Conservation (phyloP, 2,329 filamentous ascomycete species). For the Canariomyces notabilis region DNA sequence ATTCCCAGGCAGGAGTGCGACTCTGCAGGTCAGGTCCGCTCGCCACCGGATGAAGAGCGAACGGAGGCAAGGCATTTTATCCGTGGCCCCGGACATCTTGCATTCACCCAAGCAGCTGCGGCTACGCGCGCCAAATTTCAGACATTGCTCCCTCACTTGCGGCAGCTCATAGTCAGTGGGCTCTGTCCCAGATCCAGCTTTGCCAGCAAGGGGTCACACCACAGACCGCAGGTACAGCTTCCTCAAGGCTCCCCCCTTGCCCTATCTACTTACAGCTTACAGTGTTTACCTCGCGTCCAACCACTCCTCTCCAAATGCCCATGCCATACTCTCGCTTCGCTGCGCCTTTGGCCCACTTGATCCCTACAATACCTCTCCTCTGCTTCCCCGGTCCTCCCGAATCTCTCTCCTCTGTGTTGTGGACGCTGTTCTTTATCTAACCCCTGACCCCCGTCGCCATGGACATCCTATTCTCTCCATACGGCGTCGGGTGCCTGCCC, state of each 20-base stretch:
- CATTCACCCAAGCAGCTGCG: conserved; percentile 28
- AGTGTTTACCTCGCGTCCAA: conserved; percentile 4
- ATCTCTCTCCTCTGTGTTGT: conserved; percentile 11
- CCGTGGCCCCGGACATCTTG: conserved; percentile 26
- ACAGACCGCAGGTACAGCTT: neutral
- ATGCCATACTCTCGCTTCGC: neutral
- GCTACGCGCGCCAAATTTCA: conserved; percentile 26
- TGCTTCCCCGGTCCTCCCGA: neutral
- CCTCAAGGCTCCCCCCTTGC: neutral
- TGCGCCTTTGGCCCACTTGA: neutral
- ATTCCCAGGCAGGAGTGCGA: conserved; percentile 10
- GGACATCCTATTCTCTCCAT: conserved; percentile 22
- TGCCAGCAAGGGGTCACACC: neutral
- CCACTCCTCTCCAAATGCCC: neutral
- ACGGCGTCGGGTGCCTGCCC: conserved; percentile 16
- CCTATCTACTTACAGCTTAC: neutral
- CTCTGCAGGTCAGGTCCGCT: conserved; percentile 18
- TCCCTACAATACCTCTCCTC: neutral
- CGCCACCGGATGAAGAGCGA: conserved; percentile 25
- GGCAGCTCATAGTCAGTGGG: conserved; percentile 19
- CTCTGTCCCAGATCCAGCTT: neutral
- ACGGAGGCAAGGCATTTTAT: conserved; percentile 26
- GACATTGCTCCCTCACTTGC: conserved; percentile 17
- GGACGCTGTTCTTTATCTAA: conserved; percentile 6
- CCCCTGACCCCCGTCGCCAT: conserved; percentile 7